Evolutionary conservation across 768 basidiomycete species (phyloP), one percentile per base, ranked within the genome.

Genomic region (Macrolepiota dolichaula): DNA sequence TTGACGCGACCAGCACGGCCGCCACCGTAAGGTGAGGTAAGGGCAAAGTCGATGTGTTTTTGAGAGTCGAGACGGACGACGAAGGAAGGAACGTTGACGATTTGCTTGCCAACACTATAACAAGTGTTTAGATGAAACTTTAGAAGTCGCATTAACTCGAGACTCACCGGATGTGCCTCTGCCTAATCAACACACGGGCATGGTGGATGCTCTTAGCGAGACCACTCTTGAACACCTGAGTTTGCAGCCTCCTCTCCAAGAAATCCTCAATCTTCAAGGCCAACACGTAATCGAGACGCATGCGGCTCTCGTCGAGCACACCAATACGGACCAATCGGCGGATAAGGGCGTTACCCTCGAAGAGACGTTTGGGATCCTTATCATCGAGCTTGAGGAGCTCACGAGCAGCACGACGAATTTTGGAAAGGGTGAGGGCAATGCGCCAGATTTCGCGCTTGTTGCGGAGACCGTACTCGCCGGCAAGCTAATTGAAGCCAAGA

Each of bases 391-490:
- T 99, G 81, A 99, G 91, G 74, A 99, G 92, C 82, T 99, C 97
- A 90, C 97, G 96, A 67, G 97, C 97, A 65, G 97, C 97, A 89
- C 97, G 95, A 84, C 97, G 96, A 74, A 99, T 99, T 86, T 99
- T 98, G 72, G 97, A 99, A 58, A 99, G 89, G 76, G 88, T 88
- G 72, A 99, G 89, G 75, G 94, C 88, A 77, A 99, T 98, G 73
- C 97, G 93, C 97, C 96, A 99, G 82, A 98, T 97, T 82, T 99
- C 97, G 75, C 96, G 92, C 85, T 99, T 99, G 92, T 98, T 98
- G 77, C 96, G 92, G 75, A 98, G 93, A 76, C 97, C 97, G 84
- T 96, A 98, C 81, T 99, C 97, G 79, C 97, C 96, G 57, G 96
- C 96, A 78, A 98, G 96, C 96, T 97, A 69, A 49, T 24, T 13